phyloP scores from a whole-genome alignment of 306 rosid genomes.

The Acmispon strigosus region DNA sequence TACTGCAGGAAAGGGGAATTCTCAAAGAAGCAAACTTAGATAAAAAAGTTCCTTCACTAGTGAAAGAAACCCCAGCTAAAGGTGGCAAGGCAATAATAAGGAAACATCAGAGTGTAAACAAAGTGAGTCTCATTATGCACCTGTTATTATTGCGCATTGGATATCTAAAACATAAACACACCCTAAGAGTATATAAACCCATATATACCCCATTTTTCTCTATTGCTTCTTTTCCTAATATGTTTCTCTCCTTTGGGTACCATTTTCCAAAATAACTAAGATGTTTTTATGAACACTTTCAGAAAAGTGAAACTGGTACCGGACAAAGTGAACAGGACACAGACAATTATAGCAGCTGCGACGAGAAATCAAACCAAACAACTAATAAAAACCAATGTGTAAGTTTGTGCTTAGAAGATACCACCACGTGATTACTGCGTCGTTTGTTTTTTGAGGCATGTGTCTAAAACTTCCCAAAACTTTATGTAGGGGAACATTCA shows the following conservation, averaged over 20 bases:
- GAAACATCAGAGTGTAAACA: conserved; percentile 23
- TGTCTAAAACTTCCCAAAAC: neutral
- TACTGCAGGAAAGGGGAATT: conserved; percentile 77
- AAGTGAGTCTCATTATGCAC: conserved; percentile 18
- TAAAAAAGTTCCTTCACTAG: conserved; percentile 46
- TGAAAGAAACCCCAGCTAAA: conserved; percentile 40
- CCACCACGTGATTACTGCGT: neutral
- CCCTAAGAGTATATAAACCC: neutral
- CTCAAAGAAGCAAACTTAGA: conserved; percentile 82
- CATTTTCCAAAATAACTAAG: too few species aligned
- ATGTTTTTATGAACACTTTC: neutral
- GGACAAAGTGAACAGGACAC: conserved; percentile 17
- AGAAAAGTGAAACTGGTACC: conserved; percentile 34
- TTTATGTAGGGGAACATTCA: conserved; percentile 33
- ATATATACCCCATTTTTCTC: too few species aligned
- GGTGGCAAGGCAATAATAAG: conserved; percentile 27
- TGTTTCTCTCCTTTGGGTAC: too few species aligned
- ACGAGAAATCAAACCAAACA: conserved; percentile 26
- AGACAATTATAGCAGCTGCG: conserved; percentile 24
- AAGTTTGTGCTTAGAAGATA: conserved; percentile 12
- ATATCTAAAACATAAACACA: neutral
- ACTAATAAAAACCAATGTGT: conserved; percentile 25
- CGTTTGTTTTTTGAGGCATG: neutral
- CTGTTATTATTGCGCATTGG: neutral
- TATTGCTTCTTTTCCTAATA: too few species aligned